Evolutionary conservation across 2,329 filamentous ascomycete species (phyloP).

Genomic region (Xylariaceae sp.): DNA sequence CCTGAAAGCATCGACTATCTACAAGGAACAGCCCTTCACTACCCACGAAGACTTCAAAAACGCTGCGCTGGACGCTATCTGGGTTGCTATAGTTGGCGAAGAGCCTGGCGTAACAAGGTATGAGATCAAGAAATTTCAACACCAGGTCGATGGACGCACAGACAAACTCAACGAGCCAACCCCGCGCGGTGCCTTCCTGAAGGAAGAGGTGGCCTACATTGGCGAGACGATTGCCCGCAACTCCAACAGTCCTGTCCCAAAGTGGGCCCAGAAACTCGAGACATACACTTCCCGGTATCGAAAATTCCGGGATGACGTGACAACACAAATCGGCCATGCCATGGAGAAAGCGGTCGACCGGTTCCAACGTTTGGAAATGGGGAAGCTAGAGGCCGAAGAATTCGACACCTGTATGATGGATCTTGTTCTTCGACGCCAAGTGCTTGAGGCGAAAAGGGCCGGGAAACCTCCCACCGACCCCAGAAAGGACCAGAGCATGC

Average conservation of each 20-base stretch:
- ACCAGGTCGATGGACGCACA: conserved; percentile 1
- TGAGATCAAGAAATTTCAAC: conserved; percentile 16
- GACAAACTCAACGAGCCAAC: conserved; percentile 2
- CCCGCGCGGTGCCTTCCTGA: conserved; percentile 12
- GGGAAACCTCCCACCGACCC: conserved; percentile 4
- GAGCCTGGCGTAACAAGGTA: conserved; percentile 26
- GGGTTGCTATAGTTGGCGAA: conserved; percentile 31
- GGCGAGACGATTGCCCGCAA: conserved; percentile 13
- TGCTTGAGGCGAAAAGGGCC: conserved; percentile 9
- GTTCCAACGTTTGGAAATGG: conserved; percentile 7
- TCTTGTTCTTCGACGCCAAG: conserved; percentile 11
- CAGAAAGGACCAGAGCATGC: conserved; percentile 6
- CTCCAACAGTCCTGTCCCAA: conserved; percentile 10
- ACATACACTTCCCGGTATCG: conserved; percentile 15
- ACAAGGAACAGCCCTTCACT: conserved; percentile 24
- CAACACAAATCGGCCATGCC: conserved; percentile 5
- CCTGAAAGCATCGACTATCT: conserved; percentile 12
- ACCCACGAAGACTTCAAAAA: conserved; percentile 30
- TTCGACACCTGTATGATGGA: conserved; percentile 16
- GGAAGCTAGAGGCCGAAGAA: conserved; percentile 4
- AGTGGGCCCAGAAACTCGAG: conserved; percentile 9
- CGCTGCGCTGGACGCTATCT: conserved; percentile 34
- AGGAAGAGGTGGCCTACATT: conserved; percentile 18
- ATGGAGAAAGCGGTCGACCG: conserved; percentile 10
- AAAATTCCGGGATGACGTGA: conserved; percentile 8